These are phyloP conservation scores for Penicillium macrosclerotiorum DNA, from an alignment of 495 filamentous ascomycete species.

Conservation along the genomic window DNA sequence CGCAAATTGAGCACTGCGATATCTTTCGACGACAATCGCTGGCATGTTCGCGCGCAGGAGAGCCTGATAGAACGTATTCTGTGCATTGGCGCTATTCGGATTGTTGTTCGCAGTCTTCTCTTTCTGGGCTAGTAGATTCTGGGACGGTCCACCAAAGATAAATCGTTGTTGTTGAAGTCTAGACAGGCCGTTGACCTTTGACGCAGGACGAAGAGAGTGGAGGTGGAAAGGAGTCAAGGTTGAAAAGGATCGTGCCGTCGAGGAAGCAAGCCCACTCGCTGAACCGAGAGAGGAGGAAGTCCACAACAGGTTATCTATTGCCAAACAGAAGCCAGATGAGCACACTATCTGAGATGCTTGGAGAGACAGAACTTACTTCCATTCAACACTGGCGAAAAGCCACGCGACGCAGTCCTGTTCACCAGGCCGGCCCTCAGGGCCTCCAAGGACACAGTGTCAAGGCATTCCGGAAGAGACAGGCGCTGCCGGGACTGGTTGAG, in stretches of 20 bases:
- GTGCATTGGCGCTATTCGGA: slow-evolving; percentile 76
- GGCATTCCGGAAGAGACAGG: slow-evolving; percentile 27
- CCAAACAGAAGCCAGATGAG: background rate
- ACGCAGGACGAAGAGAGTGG: slow-evolving; percentile 19
- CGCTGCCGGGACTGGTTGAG: slow-evolving; percentile 4
- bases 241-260: slow-evolving; percentile 35
- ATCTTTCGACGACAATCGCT: slow-evolving; percentile 83
- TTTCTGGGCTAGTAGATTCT: slow-evolving; percentile 62
- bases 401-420: slow-evolving; percentile 16
- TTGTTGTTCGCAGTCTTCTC: slow-evolving; percentile 92
- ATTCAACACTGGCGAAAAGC: slow-evolving; percentile 18
- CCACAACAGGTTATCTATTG: slow-evolving; percentile 22
- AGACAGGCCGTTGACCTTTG: slow-evolving; percentile 23
- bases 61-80: slow-evolving; percentile 90
- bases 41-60: slow-evolving; percentile 91
- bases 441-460: slow-evolving; percentile 28
- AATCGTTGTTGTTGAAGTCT: slow-evolving; percentile 44
- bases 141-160: slow-evolving; percentile 55
- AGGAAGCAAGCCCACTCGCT: slow-evolving; percentile 10
- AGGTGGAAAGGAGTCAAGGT: slow-evolving; percentile 33
- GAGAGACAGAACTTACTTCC: slow-evolving; percentile 9
- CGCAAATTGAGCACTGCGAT: slow-evolving; percentile 81
- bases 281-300: slow-evolving; percentile 20
- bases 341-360: background rate
- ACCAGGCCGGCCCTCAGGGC: slow-evolving; percentile 21